A percentile compares a stretch with the other conserved stretches of the same genome.
These are phyloP conservation scores for Debaryomyces sp. DNA, from an alignment of 1,139 yeast genomes.

Conservation along the genomic window DNA sequence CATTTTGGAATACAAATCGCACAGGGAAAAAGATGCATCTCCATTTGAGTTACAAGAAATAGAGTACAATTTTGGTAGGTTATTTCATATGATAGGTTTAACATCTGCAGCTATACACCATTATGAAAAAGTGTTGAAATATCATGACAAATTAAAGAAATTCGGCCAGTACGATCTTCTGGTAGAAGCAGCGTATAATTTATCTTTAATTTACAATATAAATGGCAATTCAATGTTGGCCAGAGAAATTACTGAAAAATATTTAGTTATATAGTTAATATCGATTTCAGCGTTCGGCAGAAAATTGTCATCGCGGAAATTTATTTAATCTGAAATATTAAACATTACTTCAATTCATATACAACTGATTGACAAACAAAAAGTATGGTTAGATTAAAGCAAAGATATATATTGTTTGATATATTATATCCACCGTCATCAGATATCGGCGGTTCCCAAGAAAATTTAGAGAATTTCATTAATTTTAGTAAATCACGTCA, in stretches of 20 bases:
- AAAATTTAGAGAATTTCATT: constrained; percentile 19
- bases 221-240: constrained; percentile 76
- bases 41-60: constrained; percentile 72
- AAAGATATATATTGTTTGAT: constrained; percentile 82
- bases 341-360: background rate
- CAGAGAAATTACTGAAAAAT: constrained; percentile 60
- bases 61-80: constrained; percentile 79
- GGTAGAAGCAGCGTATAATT: constrained; percentile 84
- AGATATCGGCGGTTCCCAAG: background rate
- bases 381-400: constrained; percentile 83
- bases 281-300: background rate
- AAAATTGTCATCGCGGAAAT: constrained; percentile 6
- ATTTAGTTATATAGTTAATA: constrained; percentile 42
- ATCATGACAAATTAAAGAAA: constrained; percentile 26
- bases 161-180: constrained; percentile 55
- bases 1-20: constrained; percentile 67
- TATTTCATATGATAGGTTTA: constrained; percentile 82
- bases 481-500: constrained; percentile 30
- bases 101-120: constrained; percentile 70
- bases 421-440: constrained; percentile 60
- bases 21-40: constrained; percentile 42
- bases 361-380: background rate
- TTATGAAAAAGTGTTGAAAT: constrained; percentile 65
- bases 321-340: background rate
- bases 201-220: constrained; percentile 70